Evolutionary conservation across 345 rosid genomes (phyloP), one percentile per base, ranked within the genome.

Genomic region (Luvunga scandens): DNA sequence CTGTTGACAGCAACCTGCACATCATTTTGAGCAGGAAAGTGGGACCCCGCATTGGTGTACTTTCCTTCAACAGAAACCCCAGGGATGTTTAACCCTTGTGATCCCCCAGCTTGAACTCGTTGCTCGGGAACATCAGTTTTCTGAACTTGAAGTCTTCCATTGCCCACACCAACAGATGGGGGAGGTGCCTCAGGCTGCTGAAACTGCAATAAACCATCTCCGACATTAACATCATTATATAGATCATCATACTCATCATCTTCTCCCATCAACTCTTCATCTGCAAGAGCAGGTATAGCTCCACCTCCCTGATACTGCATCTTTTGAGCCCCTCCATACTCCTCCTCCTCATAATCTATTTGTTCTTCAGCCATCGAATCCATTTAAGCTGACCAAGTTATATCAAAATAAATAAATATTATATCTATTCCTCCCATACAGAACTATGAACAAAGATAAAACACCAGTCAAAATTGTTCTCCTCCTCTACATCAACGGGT

Each of bases 231-330:
- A 86, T 93, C 96, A 68, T 92, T 93, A 70, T 93, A 93, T 21
- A 93, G 92, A 85, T 93, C 97, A 81, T 91, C 97, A 65, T 88
- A 93, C 71, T 93, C 97, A 78, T 93, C 97, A 79, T 93, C 97
- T 80, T 89, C 92, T 60, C 90, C 95, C 81, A 92, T 85, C 59
- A 90, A 63, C 73, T 91, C 97, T 81, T 88, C 97, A 82, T 93
- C 97, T 5, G 90, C 93, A 75, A 93, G 83, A 42, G 97, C 96
- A 83, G 97, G 93, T 67, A 93, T 93, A 45, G 97, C 88, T 73
- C 93, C 97, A 70, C 89, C 84, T 66, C 93, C 94, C 72, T 91
- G 97, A 83, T 85, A 89, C 63, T 82, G 87, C 77, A 83, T 78
- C 91, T 91, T 91, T 72, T 84, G 90, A 71, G 74, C 82, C 71